Conservation (phyloP, 1,284 basidiomycete genomes). For the Veloboletus limbatus region DNA sequence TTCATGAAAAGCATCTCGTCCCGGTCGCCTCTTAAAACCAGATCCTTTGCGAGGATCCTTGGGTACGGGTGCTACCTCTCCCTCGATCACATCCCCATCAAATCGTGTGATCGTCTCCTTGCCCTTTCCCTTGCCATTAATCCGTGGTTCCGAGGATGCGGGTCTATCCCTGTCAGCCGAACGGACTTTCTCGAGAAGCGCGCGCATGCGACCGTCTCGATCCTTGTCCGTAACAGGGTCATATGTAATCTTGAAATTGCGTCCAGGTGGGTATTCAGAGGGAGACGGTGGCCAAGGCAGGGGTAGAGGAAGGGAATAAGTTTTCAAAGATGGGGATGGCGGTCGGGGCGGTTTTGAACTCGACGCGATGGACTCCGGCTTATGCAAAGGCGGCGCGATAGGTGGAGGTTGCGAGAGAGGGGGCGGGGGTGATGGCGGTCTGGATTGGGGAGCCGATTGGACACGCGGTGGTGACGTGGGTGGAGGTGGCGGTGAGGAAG, state of each 20-base stretch:
- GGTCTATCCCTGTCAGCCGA: conserved; percentile 35
- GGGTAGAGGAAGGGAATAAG: conserved; percentile 39
- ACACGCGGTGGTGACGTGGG: conserved; percentile 20
- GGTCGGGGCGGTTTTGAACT: conserved; percentile 22
- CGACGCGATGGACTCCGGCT: conserved; percentile 31
- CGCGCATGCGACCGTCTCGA: conserved; percentile 43
- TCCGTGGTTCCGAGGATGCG: conserved; percentile 38
- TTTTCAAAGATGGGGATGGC: conserved; percentile 18
- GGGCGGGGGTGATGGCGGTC: conserved; percentile 20
- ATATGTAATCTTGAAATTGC: conserved; percentile 58
- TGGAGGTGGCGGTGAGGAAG: conserved; percentile 26
- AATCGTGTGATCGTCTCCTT: conserved; percentile 57
- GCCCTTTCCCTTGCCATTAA: conserved; percentile 61
- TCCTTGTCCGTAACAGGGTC: conserved; percentile 56
- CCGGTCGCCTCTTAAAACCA: conserved; percentile 40
- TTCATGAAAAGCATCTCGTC: conserved; percentile 46
- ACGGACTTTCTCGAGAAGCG: conserved; percentile 53
- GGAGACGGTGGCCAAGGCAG: conserved; percentile 47
- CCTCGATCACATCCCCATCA: conserved; percentile 54
- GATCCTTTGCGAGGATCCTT: conserved; percentile 56
- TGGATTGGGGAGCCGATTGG: conserved; percentile 10
- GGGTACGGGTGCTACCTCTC: conserved; percentile 43
- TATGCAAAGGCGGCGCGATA: conserved; percentile 19
- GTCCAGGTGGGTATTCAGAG: conserved; percentile 45
- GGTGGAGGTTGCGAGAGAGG: conserved; percentile 27